These are phyloP conservation scores for Agaricus blazei DNA, from an alignment of 768 basidiomycete species.

Conservation along the genomic window DNA sequence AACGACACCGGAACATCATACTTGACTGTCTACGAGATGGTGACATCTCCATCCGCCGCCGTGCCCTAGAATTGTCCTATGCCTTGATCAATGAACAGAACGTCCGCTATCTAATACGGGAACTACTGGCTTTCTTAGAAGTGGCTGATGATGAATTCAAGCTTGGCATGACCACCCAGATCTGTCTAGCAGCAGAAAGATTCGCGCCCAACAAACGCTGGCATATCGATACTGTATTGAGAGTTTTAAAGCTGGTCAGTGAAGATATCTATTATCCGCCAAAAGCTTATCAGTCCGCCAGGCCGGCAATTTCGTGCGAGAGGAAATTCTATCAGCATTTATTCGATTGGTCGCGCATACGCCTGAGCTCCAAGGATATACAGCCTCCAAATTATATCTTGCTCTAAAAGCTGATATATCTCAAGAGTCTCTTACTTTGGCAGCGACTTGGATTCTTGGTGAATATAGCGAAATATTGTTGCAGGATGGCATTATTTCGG, in stretches of 20 bases:
- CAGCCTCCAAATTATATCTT: conserved; percentile 84
- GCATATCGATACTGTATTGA: conserved; percentile 97
- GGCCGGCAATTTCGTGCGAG: conserved; percentile 98
- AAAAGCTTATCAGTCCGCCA: conserved; percentile 23
- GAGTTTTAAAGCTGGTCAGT: conserved; percentile 84
- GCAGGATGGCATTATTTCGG: conserved; percentile 71
- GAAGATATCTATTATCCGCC: neutral
- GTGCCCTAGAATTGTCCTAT: conserved; percentile 95
- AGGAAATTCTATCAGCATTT: conserved; percentile 93
- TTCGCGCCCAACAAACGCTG: conserved; percentile 98
- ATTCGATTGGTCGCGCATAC: conserved; percentile 96
- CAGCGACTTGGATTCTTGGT: conserved; percentile 93
- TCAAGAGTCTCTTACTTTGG: conserved; percentile 91
- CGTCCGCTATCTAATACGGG: conserved; percentile 86
- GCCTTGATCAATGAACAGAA: conserved; percentile 95
- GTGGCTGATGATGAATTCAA: conserved; percentile 99
- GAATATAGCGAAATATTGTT: conserved; percentile 92
- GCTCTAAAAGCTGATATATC: conserved; percentile 90
- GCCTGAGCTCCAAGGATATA: conserved; percentile 94
- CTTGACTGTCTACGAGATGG: conserved; percentile 99
- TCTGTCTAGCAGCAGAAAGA: conserved; percentile 90
- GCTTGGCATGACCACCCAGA: conserved; percentile 95
- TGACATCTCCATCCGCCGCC: conserved; percentile 95
- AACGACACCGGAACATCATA: conserved; percentile 96
- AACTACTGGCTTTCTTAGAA: conserved; percentile 93